Evolutionary conservation across 2,329 filamentous ascomycete genomes (phyloP).

Genomic region (Podosphaera aphanis): DNA sequence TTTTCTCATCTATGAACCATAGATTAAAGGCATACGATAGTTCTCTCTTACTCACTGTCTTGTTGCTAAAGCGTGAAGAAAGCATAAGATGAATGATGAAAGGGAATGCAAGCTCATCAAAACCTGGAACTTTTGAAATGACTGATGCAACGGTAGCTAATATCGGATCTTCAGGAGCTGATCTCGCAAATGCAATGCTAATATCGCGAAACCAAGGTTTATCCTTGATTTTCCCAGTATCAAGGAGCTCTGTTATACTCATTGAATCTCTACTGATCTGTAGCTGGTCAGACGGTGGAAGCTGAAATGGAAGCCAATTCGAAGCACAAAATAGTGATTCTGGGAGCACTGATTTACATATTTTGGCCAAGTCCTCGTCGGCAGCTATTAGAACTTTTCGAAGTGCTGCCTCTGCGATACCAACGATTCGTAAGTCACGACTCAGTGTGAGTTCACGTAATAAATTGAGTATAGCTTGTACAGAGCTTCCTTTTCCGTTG

Average conservation of each 20-base stretch:
- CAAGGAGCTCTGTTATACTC: slow-evolving; percentile 5
- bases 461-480: slow-evolving; percentile 35
- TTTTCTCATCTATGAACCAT: slow-evolving; percentile 31
- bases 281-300: slow-evolving; percentile 27
- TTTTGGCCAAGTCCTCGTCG: slow-evolving; percentile 20
- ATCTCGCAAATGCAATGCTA: slow-evolving; percentile 35
- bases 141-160: slow-evolving; percentile 45
- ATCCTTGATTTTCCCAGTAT: slow-evolving; percentile 19
- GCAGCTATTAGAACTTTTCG: slow-evolving; percentile 28
- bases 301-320: slow-evolving; percentile 30
- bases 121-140: slow-evolving; percentile 37
- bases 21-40: slow-evolving; percentile 42
- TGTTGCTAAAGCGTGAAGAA: slow-evolving; percentile 37
- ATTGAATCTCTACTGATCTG: slow-evolving; percentile 2
- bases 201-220: slow-evolving; percentile 37
- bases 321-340: slow-evolving; percentile 29
- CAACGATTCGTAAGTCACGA: slow-evolving; percentile 29
- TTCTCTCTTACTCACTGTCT: slow-evolving; percentile 31
- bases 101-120: slow-evolving; percentile 55
- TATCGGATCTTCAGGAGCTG: slow-evolving; percentile 38
- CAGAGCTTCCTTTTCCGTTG: slow-evolving; percentile 27
- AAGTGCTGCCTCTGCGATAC: slow-evolving; percentile 36
- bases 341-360: slow-evolving; percentile 28
- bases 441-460: slow-evolving; percentile 37
- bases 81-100: slow-evolving; percentile 70